Conservation (phyloP, 2,329 filamentous ascomycete species). For the Neobulgaria alba region DNA sequence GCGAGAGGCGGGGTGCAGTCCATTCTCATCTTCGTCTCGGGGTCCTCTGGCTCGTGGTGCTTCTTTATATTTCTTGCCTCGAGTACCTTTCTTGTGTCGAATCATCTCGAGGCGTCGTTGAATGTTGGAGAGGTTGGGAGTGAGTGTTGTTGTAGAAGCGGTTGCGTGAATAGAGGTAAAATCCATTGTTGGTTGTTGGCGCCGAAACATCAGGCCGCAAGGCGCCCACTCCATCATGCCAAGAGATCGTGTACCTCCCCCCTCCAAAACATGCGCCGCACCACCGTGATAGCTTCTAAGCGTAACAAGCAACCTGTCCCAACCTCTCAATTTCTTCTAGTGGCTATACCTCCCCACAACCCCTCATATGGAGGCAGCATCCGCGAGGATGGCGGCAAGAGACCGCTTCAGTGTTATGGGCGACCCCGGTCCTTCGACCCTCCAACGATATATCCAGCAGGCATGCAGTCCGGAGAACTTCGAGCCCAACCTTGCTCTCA, state of each 20-base stretch:
- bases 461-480: constrained; percentile 96
- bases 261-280: constrained; percentile 13
- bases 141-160: background rate
- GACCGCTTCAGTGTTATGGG: constrained; percentile 85
- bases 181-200: background rate
- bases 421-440: constrained; percentile 70
- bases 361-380: constrained; percentile 76
- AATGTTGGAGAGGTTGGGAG: constrained; percentile 1
- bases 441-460: constrained; percentile 92
- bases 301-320: constrained; percentile 6
- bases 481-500: constrained; percentile 92
- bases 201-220: background rate
- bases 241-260: constrained; percentile 5
- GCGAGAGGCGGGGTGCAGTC: constrained; percentile 31
- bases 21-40: constrained; percentile 35
- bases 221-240: too few relatives aligned
- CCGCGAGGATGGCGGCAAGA: constrained; percentile 87
- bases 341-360: constrained; percentile 14
- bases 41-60: constrained; percentile 47
- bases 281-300: constrained; percentile 12
- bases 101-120: constrained; percentile 52
- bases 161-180: background rate
- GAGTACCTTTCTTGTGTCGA: constrained; percentile 85
- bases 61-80: constrained; percentile 54
- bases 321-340: constrained; percentile 4